These are phyloP conservation scores for Coelastrella sp. DNA, from an alignment of 139 green algal species.

Conservation along the genomic window DNA sequence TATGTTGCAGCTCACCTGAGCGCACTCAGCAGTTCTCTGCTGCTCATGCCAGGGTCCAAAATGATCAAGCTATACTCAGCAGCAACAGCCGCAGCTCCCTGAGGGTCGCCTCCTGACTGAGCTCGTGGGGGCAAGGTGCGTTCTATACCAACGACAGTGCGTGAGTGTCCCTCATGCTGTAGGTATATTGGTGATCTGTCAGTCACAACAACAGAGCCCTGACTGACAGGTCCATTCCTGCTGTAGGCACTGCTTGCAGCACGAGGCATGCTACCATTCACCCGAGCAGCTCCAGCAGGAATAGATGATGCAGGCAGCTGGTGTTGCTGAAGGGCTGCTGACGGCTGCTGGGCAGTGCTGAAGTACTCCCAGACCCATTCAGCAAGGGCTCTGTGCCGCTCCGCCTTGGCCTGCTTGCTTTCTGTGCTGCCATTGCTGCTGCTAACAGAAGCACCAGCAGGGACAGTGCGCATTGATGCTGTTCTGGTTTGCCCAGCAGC, in stretches of 20 bases:
- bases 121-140: background rate
- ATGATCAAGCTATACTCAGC: slow-evolving; percentile 38
- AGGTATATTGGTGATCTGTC: slow-evolving; percentile 57
- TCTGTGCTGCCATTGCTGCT: slow-evolving; percentile 3
- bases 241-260: too few relatives aligned
- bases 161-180: slow-evolving; percentile 68
- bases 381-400: background rate
- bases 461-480: too few relatives aligned
- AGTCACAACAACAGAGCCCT: slow-evolving; percentile 1
- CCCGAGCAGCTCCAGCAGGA: background rate
- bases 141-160: slow-evolving; percentile 68
- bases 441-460: too few relatives aligned
- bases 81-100: background rate
- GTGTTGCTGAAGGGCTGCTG: slow-evolving; percentile 7
- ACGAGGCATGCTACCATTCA: too few relatives aligned
- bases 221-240: too few relatives aligned
- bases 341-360: background rate
- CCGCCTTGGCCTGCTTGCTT: background rate
- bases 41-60: slow-evolving; percentile 11
- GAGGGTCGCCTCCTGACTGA: background rate
- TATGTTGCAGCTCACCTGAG: slow-evolving; percentile 31
- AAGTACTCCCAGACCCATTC: slow-evolving; percentile 37
- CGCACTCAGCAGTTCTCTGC: background rate
- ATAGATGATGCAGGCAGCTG: background rate
- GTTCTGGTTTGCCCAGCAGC: too few relatives aligned